Evolutionary conservation across 805 yeast genomes (phyloP).

Genomic region (Metschnikowia proteae): DNA sequence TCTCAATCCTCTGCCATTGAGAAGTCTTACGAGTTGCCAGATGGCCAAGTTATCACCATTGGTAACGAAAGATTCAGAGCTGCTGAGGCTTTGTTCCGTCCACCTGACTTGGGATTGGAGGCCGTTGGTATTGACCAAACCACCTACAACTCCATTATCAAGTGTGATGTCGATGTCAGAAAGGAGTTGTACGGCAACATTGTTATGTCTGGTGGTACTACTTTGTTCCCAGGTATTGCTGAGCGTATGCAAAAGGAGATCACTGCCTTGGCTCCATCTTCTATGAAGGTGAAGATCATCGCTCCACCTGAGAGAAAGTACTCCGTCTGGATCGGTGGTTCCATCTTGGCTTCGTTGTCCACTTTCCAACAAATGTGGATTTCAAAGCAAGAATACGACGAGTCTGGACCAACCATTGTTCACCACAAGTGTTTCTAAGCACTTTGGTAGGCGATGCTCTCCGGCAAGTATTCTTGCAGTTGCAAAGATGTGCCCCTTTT

Average conservation of each 20-base stretch:
- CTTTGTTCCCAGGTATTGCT: constrained; percentile 99
- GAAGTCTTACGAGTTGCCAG: constrained; percentile 99
- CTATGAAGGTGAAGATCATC: constrained; percentile 98
- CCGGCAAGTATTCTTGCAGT: constrained; percentile 14
- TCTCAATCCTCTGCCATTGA: constrained; percentile 97
- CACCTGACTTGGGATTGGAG: constrained; percentile 84
- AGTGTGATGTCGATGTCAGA: constrained; percentile 99
- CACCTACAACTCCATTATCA: constrained; percentile 89
- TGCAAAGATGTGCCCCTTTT: constrained; percentile 7
- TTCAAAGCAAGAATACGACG: constrained; percentile 99
- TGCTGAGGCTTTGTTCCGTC: constrained; percentile 99
- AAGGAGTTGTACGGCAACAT: constrained; percentile 98
- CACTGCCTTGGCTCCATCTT: constrained; percentile 98
- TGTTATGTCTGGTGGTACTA: constrained; percentile 99
- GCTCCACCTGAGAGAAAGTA: constrained; percentile 99
- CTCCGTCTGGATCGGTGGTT: constrained; percentile 99
- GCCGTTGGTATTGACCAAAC: constrained; percentile 99
- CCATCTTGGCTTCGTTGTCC: constrained; percentile 95
- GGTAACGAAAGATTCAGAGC: constrained; percentile 99
- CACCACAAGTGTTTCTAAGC: constrained; percentile 90
- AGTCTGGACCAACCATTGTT: constrained; percentile 99
- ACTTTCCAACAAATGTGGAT: constrained; percentile 99
- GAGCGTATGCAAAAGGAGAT: constrained; percentile 99
- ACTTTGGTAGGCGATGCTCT: constrained; percentile 6
- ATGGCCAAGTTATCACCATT: constrained; percentile 98